Evolutionary conservation across 2,329 filamentous ascomycete genomes (phyloP).

Genomic region (Diaporthe nobilis): DNA sequence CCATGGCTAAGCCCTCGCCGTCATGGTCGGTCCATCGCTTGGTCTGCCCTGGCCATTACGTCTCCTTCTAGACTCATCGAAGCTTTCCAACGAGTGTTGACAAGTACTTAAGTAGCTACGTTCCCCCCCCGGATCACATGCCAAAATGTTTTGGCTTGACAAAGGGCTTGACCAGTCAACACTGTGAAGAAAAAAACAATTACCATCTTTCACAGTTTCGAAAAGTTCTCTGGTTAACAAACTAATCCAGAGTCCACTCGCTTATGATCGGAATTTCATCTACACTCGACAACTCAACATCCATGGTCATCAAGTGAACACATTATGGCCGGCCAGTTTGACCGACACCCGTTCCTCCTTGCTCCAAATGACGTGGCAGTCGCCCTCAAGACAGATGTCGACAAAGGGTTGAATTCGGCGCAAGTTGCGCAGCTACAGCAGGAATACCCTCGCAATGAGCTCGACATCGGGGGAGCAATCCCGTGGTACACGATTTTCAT

Average conservation of each 20-base stretch:
- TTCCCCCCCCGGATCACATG: conserved; percentile 29
- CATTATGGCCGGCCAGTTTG: conserved; percentile 62
- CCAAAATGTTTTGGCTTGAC: not conserved
- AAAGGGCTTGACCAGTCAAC: conserved; percentile 12
- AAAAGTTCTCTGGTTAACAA: not conserved
- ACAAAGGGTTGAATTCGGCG: conserved; percentile 74
- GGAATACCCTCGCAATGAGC: conserved; percentile 77
- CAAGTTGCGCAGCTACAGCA: conserved; percentile 72
- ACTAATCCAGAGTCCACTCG: not conserved
- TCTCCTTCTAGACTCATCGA: conserved; percentile 27
- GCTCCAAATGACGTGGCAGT: conserved; percentile 73
- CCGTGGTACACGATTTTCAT: conserved; percentile 80
- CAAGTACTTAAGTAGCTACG: conserved; percentile 37
- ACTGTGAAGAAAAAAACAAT: conserved; percentile 2
- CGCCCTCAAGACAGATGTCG: conserved; percentile 73
- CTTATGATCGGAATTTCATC: conserved; percentile 13
- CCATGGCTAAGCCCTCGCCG: conserved; percentile 35
- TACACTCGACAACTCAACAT: not conserved
- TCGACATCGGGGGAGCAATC: conserved; percentile 77
- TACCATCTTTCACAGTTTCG: not conserved
- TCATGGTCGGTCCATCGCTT: conserved; percentile 31
- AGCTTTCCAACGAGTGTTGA: not conserved
- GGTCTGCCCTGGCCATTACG: not conserved
- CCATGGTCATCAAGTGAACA: conserved; percentile 34
- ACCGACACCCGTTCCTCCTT: conserved; percentile 73